A percentile compares a stretch with the other conserved stretches of the same genome.
Evolutionary conservation across 2,329 filamentous ascomycete species (phyloP).

Genomic region (Pseudocercospora pini-densiflorae): DNA sequence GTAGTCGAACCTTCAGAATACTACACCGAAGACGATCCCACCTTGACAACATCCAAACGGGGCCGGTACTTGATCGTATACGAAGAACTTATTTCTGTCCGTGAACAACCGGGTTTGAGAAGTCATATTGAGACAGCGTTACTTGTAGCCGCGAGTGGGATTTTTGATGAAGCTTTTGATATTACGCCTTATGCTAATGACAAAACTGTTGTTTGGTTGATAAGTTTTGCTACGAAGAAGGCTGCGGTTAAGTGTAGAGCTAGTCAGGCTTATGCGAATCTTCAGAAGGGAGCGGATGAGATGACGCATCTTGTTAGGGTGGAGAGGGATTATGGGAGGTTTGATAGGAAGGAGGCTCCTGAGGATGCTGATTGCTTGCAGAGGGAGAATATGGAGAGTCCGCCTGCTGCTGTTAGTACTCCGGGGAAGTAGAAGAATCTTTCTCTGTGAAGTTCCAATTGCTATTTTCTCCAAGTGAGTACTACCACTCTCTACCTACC

Average conservation of each 20-base stretch:
- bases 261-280: constrained; percentile 1
- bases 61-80: constrained; percentile 16
- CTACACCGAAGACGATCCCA: constrained; percentile 3
- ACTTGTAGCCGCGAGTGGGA: neutral
- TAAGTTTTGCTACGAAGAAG: constrained; percentile 11
- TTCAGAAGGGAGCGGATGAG: constrained; percentile 12
- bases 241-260: constrained; percentile 10
- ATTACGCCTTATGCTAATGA: constrained; percentile 17
- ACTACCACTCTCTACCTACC: too few relatives aligned
- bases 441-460: neutral
- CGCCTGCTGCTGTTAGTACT: neutral
- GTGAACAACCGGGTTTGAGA: neutral
- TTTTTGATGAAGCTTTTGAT: constrained; percentile 9
- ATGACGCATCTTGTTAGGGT: constrained; percentile 11
- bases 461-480: too few relatives aligned
- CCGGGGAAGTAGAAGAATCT: too few relatives aligned
- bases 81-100: constrained; percentile 10
- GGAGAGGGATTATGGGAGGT: constrained; percentile 13
- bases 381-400: neutral
- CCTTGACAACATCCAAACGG: constrained; percentile 1
- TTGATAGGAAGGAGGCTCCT: constrained; percentile 1
- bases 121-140: constrained; percentile 4
- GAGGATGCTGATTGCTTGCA: neutral
- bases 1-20: constrained; percentile 1
- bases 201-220: constrained; percentile 14